These are phyloP conservation scores for Verticillium dahliae DNA, from an alignment of 2,329 filamentous ascomycete genomes.

Conservation along the genomic window DNA sequence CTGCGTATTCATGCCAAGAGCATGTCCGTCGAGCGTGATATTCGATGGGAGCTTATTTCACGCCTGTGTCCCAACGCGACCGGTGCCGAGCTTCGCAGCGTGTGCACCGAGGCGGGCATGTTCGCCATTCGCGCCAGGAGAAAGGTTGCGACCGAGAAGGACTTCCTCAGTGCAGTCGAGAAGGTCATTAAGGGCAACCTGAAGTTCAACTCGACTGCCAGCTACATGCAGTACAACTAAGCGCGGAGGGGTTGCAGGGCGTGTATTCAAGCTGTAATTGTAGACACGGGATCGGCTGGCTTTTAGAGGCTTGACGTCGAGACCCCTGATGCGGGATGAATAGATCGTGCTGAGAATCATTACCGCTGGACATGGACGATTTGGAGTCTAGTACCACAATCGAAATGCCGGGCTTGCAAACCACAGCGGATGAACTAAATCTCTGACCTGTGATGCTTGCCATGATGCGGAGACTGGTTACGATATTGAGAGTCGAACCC, in stretches of 20 bases:
- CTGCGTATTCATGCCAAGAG: slow-evolving; percentile 98
- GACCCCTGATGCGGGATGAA: slow-evolving; percentile 8
- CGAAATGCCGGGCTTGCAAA: no score
- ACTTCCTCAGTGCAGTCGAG: slow-evolving; percentile 95
- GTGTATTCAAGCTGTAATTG: slow-evolving; percentile 15
- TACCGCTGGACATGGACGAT: no score
- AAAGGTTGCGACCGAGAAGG: slow-evolving; percentile 98
- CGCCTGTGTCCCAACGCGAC: slow-evolving; percentile 95
- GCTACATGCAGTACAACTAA: slow-evolving; percentile 99
- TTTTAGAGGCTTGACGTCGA: slow-evolving; percentile 5
- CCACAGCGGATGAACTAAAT: no score
- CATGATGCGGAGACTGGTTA: no score
- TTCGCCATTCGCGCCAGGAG: slow-evolving; percentile 90
- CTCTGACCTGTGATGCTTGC: no score
- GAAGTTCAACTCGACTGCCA: slow-evolving; percentile 98
- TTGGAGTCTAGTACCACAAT: no score
- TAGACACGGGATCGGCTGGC: slow-evolving; percentile 12
- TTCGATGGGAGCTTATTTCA: slow-evolving; percentile 97
- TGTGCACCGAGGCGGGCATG: slow-evolving; percentile 98
- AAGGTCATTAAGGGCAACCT: slow-evolving; percentile 99
- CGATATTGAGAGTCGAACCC: not conserved
- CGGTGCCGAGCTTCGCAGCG: slow-evolving; percentile 89
- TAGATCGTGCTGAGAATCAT: slow-evolving; percentile 6
- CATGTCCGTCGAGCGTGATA: slow-evolving; percentile 98
- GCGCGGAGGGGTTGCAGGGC: not conserved